Conservation (phyloP, 2,329 filamentous ascomycete species). For the Penicillium sp. region DNA sequence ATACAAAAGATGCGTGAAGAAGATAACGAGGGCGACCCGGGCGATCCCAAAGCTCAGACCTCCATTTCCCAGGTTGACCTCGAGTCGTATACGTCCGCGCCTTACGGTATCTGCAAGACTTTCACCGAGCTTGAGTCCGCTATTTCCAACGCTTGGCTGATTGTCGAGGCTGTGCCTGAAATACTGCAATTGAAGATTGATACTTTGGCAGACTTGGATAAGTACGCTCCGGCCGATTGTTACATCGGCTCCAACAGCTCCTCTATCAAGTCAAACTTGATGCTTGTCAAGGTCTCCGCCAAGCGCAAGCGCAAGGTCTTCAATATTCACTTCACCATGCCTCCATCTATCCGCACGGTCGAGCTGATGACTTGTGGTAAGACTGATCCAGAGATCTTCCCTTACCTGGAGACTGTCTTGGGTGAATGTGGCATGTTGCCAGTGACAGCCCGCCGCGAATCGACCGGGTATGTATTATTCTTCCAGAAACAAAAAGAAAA, state of each 20-base stretch:
- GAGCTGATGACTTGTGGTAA: constrained; percentile 54
- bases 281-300: constrained; percentile 42
- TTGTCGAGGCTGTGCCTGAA: constrained; percentile 55
- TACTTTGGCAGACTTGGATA: constrained; percentile 48
- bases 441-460: constrained; percentile 46
- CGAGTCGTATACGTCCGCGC: constrained; percentile 22
- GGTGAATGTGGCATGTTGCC: constrained; percentile 45
- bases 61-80: constrained; percentile 22
- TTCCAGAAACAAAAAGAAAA: neutral
- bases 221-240: constrained; percentile 42
- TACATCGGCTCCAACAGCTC: constrained; percentile 53
- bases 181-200: constrained; percentile 48
- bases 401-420: constrained; percentile 42
- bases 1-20: constrained; percentile 4
- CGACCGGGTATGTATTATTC: constrained; percentile 38
- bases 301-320: constrained; percentile 29
- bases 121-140: constrained; percentile 41
- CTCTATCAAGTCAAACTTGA: constrained; percentile 50
- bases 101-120: constrained; percentile 31
- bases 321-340: constrained; percentile 55
- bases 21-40: neutral
- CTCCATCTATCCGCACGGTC: constrained; percentile 43
- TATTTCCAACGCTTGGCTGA: constrained; percentile 50
- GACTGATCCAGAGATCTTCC: constrained; percentile 45
- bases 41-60: neutral